Evolutionary conservation across 257 asterid genomes (phyloP), one percentile per base, ranked within the genome.

Genomic region (Nicotiana sylvestris): DNA sequence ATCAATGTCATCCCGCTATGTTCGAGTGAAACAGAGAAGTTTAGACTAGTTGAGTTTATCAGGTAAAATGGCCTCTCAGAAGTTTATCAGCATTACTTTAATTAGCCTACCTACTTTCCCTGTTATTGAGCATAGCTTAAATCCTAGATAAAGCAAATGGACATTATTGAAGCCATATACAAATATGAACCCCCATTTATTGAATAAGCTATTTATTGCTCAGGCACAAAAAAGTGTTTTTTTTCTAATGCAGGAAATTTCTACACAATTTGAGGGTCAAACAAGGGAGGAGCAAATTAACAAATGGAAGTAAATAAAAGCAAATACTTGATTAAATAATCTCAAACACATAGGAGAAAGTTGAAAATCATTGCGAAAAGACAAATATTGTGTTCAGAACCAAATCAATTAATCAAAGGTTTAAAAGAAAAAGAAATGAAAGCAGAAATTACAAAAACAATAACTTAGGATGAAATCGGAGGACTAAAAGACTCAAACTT

Each of bases 381-480:
- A 76, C 46, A 51, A 76, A 51, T 51, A 64, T 76, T 76, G 46
- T 76, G 46, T 76, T 15, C 17, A 51, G 46, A 51, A 27, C 46
- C 43, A 76, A 76, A 51, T 76, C 80, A 76, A 76, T 61, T 49
- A 76, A 51, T 76, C 80, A 76, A 76, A 76, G 46, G 53, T 32
- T 76, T 6, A 8, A 27, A 21, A 51, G 64, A 51, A 39, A 35
- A 72, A 70, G 2, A 46, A 43, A 39, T 37, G 60, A 46, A 72
- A 49, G 25, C 51, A 72, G 35, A n/a, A 70, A 43, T 15, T 70
- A 12, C 58, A 43, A 39, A n/a, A 39, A 69, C 12, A n/a, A 69
- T n/a, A 39, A 39, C 57, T 39, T 69, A 4, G 1, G 18, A 39
- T 25, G 13, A 21, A 72, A 72, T 72, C 60, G 3, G 60, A 13